These are phyloP conservation scores for Escallonia herrerae DNA, from an alignment of 129 eudicot species.

Conservation along the genomic window DNA sequence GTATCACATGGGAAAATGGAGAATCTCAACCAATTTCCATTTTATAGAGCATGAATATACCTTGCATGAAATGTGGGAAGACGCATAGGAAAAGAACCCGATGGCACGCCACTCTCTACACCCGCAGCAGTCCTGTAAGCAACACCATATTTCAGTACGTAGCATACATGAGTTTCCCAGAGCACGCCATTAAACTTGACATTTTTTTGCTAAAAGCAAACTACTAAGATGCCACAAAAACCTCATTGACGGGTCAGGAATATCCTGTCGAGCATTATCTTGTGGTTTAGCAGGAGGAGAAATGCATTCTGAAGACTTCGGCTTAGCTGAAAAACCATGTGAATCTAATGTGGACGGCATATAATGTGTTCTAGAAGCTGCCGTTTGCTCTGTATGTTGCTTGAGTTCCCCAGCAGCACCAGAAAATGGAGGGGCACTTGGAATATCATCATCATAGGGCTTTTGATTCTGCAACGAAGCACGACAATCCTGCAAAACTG, in stretches of 20 bases:
- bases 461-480: constrained; percentile 27
- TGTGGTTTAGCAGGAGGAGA: constrained; percentile 19
- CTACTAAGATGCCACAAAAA: constrained; percentile 5
- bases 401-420: constrained; percentile 39
- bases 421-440: constrained; percentile 77
- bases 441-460: constrained; percentile 49
- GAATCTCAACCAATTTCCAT: not conserved
- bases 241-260: constrained; percentile 42
- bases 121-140: constrained; percentile 32
- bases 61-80: constrained; percentile 83
- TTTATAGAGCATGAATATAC: constrained; percentile 19
- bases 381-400: constrained; percentile 25
- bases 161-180: constrained; percentile 2
- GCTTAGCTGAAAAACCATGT: constrained; percentile 21
- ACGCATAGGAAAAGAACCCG: constrained; percentile 49
- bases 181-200: not conserved
- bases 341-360: constrained; percentile 21
- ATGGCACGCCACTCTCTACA: constrained; percentile 36
- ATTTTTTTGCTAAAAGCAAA: not conserved
- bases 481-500: constrained; percentile 21
- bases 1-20: not conserved
- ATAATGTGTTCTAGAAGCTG: constrained; percentile 19
- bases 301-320: constrained; percentile 13
- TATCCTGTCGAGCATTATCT: constrained; percentile 19
- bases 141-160: too few species aligned